Conservation (phyloP, 139 green algal genomes). For the Haematococcus lacustris region DNA sequence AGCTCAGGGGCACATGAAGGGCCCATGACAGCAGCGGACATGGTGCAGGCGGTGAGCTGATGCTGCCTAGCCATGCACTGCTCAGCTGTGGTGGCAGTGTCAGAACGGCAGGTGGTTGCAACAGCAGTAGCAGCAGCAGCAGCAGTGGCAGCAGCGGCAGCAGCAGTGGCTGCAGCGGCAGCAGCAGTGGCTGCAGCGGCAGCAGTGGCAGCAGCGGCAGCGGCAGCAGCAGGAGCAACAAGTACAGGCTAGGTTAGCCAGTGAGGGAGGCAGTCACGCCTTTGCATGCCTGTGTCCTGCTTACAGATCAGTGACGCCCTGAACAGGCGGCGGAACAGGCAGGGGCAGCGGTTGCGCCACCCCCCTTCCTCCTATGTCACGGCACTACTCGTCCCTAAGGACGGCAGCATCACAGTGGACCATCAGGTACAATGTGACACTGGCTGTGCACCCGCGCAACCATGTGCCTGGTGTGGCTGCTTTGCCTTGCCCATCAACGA, state of each 20-base stretch:
- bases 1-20: conserved; percentile 27
- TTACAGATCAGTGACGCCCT: conserved; percentile 48
- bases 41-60: conserved; percentile 58
- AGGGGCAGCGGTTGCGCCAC: conserved; percentile 40
- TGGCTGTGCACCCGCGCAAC: not conserved
- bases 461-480: not conserved
- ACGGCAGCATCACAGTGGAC: conserved; percentile 61
- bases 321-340: conserved; percentile 46
- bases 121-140: not conserved
- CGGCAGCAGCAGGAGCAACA: not conserved
- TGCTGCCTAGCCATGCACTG: no score
- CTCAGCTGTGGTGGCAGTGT: not conserved
- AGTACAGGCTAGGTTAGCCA: not conserved
- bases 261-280: not conserved
- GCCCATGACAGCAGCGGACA: conserved; percentile 81
- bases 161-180: no score
- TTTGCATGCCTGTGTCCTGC: not conserved
- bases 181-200: no score
- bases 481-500: not conserved
- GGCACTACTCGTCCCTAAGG: conserved; percentile 60
- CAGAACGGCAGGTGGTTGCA: not conserved
- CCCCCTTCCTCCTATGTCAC: conserved; percentile 62
- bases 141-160: no score
- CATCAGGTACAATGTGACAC: not conserved
- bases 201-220: no score